Evolutionary conservation across 1,284 basidiomycete species (phyloP).

Genomic region (Irpex lacteus): DNA sequence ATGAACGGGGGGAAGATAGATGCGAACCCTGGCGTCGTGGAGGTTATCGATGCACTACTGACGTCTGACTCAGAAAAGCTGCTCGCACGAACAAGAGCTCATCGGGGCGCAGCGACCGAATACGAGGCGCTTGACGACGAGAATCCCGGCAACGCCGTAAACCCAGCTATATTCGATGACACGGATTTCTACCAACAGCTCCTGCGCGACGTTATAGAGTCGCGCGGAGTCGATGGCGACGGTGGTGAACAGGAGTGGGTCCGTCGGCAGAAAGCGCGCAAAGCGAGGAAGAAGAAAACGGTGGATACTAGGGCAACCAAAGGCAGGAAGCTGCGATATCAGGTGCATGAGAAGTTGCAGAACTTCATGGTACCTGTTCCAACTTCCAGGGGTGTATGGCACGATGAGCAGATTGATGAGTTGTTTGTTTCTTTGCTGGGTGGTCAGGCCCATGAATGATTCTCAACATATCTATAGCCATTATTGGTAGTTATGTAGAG

Average conservation of each 20-base stretch:
- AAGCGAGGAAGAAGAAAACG: conserved; percentile 64
- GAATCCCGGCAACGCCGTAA: conserved; percentile 33
- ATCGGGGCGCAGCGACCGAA: conserved; percentile 38
- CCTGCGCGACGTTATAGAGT: conserved; percentile 84
- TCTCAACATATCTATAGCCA: too few relatives aligned
- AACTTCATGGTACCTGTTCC: conserved; percentile 93
- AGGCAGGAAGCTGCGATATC: conserved; percentile 68
- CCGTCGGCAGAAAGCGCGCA: conserved; percentile 62
- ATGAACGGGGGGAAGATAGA: conserved; percentile 35
- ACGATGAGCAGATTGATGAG: conserved; percentile 92
- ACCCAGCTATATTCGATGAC: conserved; percentile 73
- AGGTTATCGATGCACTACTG: conserved; percentile 71
- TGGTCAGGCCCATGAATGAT: background rate
- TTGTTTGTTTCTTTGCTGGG: conserved; percentile 85
- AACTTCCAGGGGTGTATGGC: conserved; percentile 62
- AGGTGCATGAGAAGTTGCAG: conserved; percentile 90
- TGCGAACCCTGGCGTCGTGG: conserved; percentile 51
- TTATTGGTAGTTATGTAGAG: too few relatives aligned
- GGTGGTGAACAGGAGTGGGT: conserved; percentile 56
- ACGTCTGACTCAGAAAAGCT: conserved; percentile 49
- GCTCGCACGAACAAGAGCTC: conserved; percentile 53
- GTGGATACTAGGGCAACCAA: conserved; percentile 95
- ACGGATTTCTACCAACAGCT: conserved; percentile 90
- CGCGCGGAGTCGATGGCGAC: conserved; percentile 42
- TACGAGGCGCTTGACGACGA: conserved; percentile 31